A percentile compares a stretch with the other conserved stretches of the same genome.
Evolutionary conservation across 2,329 filamentous ascomycete genomes (phyloP).

Genomic region (Aureobasidium pullulans): DNA sequence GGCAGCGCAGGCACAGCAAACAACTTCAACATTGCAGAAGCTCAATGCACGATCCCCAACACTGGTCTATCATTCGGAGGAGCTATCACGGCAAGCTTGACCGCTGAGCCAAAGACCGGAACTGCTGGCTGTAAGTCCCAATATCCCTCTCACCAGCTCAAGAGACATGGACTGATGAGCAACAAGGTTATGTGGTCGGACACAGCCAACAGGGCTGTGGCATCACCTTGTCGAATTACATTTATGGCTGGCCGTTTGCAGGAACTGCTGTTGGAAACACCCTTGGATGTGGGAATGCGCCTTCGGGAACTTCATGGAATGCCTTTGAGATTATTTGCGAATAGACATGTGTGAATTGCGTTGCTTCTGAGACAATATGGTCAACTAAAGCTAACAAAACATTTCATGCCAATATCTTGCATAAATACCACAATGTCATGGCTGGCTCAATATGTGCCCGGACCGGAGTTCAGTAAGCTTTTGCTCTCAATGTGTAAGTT

Average conservation of each 20-base stretch:
- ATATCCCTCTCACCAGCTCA: rapidly evolving
- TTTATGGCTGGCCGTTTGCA: not conserved
- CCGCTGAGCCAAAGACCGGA: not conserved
- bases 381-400: too few species aligned
- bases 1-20: not conserved
- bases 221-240: not conserved
- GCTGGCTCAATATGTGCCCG: too few species aligned
- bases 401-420: too few species aligned
- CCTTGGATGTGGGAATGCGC: not conserved
- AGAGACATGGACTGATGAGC: not conserved
- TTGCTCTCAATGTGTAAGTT: too few species aligned
- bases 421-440: too few species aligned
- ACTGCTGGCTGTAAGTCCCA: not conserved
- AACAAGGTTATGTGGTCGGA: not conserved
- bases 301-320: not conserved
- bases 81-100: not conserved
- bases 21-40: not conserved
- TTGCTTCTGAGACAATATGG: too few species aligned
- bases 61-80: not conserved
- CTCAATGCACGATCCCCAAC: not conserved
- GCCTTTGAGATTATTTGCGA: not conserved
- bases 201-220: not conserved
- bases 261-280: not conserved
- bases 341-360: not conserved
- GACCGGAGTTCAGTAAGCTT: too few species aligned